Conservation (phyloP, 495 filamentous ascomycete species). For the Podospora sp. region DNA sequence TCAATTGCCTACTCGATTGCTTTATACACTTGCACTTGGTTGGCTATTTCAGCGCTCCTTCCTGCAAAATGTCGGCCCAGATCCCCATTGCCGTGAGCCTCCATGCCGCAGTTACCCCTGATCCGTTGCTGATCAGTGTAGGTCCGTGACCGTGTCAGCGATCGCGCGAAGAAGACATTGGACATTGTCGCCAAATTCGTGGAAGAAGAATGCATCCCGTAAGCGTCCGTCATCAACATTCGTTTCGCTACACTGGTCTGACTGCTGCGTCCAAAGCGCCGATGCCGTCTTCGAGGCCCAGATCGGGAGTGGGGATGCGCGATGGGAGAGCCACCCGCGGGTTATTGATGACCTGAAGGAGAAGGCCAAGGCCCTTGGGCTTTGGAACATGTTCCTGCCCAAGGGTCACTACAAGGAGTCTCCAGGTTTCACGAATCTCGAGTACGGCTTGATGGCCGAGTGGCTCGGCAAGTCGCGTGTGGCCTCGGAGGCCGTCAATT, state of each 20-base stretch:
- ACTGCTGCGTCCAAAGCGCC: constrained; percentile 47
- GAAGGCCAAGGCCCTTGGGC: constrained; percentile 78
- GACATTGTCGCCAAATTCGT: constrained; percentile 89
- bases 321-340: constrained; percentile 76
- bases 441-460: constrained; percentile 94
- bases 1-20: not conserved
- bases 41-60: not conserved
- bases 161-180: constrained; percentile 70
- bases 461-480: constrained; percentile 76
- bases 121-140: constrained; percentile 37
- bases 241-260: constrained; percentile 17
- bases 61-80: constrained; percentile 59
- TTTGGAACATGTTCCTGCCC: constrained; percentile 98
- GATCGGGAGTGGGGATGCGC: constrained; percentile 70
- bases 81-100: constrained; percentile 68
- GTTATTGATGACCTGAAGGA: constrained; percentile 87
- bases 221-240: constrained; percentile 28
- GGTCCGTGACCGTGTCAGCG: constrained; percentile 68
- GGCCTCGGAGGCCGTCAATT: constrained; percentile 88
- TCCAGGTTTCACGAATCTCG: constrained; percentile 85
- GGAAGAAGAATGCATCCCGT: constrained; percentile 91
- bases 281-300: constrained; percentile 78
- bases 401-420: constrained; percentile 94
- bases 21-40: not conserved
- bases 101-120: constrained; percentile 8